These are phyloP conservation scores for Candida khao-thaluensis DNA, from an alignment of 805 yeast genomes.

Conservation along the genomic window DNA sequence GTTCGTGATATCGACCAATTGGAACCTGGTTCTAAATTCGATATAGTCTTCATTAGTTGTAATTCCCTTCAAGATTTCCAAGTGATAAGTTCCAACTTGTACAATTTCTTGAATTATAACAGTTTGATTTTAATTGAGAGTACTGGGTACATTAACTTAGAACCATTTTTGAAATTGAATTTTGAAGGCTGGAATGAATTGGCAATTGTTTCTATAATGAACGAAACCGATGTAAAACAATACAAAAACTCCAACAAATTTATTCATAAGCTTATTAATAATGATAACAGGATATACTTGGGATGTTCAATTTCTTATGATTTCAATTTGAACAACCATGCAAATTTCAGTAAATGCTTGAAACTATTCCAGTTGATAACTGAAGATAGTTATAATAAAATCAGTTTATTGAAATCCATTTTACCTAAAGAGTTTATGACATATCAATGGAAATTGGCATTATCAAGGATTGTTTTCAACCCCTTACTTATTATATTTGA, in stretches of 20 bases:
- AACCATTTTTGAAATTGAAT: conserved; percentile 59
- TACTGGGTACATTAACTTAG: conserved; percentile 69
- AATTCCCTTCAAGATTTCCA: conserved; percentile 42
- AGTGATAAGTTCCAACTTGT: conserved; percentile 22
- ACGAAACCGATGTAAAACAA: conserved; percentile 56
- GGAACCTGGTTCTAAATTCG: conserved; percentile 20
- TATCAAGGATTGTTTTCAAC: conserved; percentile 75
- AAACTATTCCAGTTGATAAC: conserved; percentile 34
- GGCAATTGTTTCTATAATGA: conserved; percentile 54
- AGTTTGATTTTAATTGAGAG: conserved; percentile 65
- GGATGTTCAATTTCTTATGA: conserved; percentile 22
- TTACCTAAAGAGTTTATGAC: conserved; percentile 59
- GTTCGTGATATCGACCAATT: conserved; percentile 13
- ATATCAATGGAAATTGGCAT: conserved; percentile 83
- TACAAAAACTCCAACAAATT: conserved; percentile 22
- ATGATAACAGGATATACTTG: conserved; percentile 46
- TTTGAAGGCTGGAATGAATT: conserved; percentile 26
- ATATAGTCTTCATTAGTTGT: conserved; percentile 35
- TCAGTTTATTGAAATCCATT: conserved; percentile 49
- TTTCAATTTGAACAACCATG: conserved; percentile 14
- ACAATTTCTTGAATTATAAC: conserved; percentile 27
- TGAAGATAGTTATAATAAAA: conserved; percentile 33
- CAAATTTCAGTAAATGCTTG: conserved; percentile 20
- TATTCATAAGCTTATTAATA: conserved; percentile 35
- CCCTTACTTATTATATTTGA: conserved; percentile 76